phyloP scores from a whole-genome alignment of 805 yeast genomes.

The Saccharomycopsis amapae region DNA sequence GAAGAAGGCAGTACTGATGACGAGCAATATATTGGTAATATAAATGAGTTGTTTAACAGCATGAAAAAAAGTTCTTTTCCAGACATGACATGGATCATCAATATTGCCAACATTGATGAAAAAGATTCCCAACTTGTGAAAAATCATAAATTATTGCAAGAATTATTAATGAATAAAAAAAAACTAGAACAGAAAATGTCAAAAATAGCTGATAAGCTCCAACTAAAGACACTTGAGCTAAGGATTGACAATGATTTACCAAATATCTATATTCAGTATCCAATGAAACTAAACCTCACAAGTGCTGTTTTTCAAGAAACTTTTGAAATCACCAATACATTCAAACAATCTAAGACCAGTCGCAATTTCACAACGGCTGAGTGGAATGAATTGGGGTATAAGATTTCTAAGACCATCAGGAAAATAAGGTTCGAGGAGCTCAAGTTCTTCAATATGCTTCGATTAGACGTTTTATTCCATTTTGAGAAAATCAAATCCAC shows the following conservation, averaged over 20 bases:
- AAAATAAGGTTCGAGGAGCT: constrained; percentile 51
- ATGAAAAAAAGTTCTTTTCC: constrained; percentile 13
- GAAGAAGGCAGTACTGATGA: constrained; percentile 21
- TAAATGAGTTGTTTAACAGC: not conserved
- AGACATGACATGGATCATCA: constrained; percentile 31
- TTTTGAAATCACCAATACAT: constrained; percentile 23
- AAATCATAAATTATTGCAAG: constrained; percentile 32
- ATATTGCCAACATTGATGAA: constrained; percentile 28
- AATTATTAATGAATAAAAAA: constrained; percentile 26
- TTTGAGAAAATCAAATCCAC: constrained; percentile 43
- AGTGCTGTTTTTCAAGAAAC: constrained; percentile 3
- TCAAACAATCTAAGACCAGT: constrained; percentile 26
- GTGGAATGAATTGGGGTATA: constrained; percentile 48
- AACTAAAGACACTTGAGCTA: constrained; percentile 16
- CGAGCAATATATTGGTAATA: constrained; percentile 17
- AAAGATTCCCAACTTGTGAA: constrained; percentile 23
- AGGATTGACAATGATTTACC: constrained; percentile 21
- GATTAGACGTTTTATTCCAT: constrained; percentile 37
- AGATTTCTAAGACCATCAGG: constrained; percentile 38
- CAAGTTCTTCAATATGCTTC: constrained; percentile 42
- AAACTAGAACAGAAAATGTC: constrained; percentile 19
- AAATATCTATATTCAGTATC: constrained; percentile 18
- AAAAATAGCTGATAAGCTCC: not conserved
- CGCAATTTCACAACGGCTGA: constrained; percentile 39
- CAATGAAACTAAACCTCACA: constrained; percentile 11